Evolutionary conservation across 768 basidiomycete species (phyloP).

Genomic region (Cyathus striatus): DNA sequence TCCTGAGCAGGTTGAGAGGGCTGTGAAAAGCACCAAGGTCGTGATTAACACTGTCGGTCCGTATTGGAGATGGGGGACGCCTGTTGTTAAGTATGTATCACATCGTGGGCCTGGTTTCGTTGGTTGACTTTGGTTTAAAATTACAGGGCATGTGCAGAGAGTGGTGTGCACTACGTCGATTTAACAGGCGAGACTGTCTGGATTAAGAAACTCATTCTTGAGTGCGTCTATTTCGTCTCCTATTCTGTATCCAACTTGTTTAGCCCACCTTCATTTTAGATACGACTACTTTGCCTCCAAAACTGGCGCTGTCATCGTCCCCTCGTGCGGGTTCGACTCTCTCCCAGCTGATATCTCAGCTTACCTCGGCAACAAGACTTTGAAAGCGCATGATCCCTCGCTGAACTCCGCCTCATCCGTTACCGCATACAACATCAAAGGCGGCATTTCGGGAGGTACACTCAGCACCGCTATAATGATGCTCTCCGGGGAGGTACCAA

Average conservation of each 20-base stretch:
- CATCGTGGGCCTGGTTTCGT: not conserved
- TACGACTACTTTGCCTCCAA: slow-evolving; percentile 69
- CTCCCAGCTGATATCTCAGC: slow-evolving; percentile 69
- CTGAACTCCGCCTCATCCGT: slow-evolving; percentile 42
- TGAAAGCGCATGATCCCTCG: slow-evolving; percentile 34
- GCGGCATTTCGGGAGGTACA: slow-evolving; percentile 64
- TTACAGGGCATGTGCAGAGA: slow-evolving; percentile 60
- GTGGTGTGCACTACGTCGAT: slow-evolving; percentile 84
- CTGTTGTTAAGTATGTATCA: slow-evolving; percentile 57
- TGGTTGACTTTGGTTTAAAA: no score
- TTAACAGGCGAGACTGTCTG: slow-evolving; percentile 71
- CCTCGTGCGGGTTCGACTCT: slow-evolving; percentile 75
- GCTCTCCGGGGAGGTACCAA: slow-evolving; percentile 31
- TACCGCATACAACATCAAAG: slow-evolving; percentile 41
- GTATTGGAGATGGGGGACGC: slow-evolving; percentile 66
- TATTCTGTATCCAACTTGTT: slow-evolving; percentile 1
- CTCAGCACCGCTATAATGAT: slow-evolving; percentile 35
- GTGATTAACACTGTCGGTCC: slow-evolving; percentile 79
- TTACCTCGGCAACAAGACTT: slow-evolving; percentile 63
- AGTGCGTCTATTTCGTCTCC: slow-evolving; percentile 33
- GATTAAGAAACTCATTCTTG: slow-evolving; percentile 54
- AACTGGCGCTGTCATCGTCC: slow-evolving; percentile 71
- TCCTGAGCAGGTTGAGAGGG: slow-evolving; percentile 44
- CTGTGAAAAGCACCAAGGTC: slow-evolving; percentile 54
- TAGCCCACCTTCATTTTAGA: slow-evolving; percentile 27